Conservation (phyloP, 768 basidiomycete genomes). For the Cantharellus anzutake region DNA sequence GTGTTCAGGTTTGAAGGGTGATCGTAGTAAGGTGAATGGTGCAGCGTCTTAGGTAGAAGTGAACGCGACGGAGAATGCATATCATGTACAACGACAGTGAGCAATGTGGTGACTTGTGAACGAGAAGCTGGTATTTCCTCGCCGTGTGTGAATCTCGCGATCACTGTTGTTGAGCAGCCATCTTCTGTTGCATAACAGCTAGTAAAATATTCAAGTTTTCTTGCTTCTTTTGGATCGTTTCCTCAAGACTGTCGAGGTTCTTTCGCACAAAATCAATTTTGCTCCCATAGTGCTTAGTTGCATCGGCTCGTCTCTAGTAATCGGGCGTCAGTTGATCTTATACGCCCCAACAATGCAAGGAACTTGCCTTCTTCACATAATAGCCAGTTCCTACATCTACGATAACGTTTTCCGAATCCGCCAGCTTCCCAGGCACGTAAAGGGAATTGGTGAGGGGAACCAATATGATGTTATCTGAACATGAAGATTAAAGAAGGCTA, state of each 20-base stretch:
- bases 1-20: constrained; percentile 44
- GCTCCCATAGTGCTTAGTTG: constrained; percentile 55
- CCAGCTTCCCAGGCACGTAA: constrained; percentile 83
- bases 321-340: no score
- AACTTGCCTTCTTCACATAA: constrained; percentile 75
- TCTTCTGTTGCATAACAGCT: constrained; percentile 49
- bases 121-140: no score
- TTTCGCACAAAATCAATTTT: constrained; percentile 68
- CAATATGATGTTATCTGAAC: constrained; percentile 64
- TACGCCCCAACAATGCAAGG: no score
- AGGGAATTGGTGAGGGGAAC: constrained; percentile 90
- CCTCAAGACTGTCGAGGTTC: constrained; percentile 75
- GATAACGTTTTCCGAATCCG: constrained; percentile 69
- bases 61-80: no score
- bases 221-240: constrained; percentile 78
- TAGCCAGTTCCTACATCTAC: constrained; percentile 95
- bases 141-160: no score
- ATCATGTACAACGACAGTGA: no score
- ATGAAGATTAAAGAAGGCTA: no score
- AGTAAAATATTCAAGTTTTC: constrained; percentile 67
- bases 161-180: no score
- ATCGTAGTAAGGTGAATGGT: not conserved
- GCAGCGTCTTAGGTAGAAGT: no score
- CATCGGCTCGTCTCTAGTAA: constrained; percentile 62
- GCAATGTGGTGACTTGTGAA: no score